phyloP scores from a whole-genome alignment of 306 rosid genomes.

The Dalbergia cultrata region DNA sequence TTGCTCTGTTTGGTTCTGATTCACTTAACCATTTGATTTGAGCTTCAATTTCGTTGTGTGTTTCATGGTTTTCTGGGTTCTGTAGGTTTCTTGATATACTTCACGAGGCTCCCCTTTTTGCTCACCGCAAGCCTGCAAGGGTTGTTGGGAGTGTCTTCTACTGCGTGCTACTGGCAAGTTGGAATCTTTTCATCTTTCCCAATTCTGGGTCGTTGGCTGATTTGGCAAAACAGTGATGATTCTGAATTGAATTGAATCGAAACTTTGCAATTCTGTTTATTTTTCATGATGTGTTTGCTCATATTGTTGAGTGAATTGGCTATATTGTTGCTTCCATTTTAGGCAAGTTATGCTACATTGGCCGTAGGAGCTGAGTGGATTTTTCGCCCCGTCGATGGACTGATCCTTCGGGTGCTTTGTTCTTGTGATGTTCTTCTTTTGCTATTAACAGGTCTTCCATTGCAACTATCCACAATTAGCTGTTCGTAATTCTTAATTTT shows the following conservation, averaged over 20 bases:
- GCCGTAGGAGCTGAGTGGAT: constrained; percentile 85
- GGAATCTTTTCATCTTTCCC: background rate
- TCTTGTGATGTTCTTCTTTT: constrained; percentile 86
- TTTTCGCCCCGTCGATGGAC: constrained; percentile 58
- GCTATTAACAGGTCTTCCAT: constrained; percentile 74
- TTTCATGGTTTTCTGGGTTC: background rate
- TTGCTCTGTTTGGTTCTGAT: background rate
- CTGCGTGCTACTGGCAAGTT: constrained; percentile 77
- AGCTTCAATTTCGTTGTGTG: constrained; percentile 17
- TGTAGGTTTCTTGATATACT: constrained; percentile 89
- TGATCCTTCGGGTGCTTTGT: constrained; percentile 74
- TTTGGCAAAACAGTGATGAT: background rate
- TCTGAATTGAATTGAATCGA: constrained; percentile 26
- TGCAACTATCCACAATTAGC: constrained; percentile 27
- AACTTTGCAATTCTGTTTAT: background rate
- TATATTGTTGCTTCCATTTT: constrained; percentile 50
- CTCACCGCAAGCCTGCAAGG: constrained; percentile 87
- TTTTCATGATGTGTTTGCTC: background rate
- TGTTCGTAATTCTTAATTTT: constrained; percentile 14
- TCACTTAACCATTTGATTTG: background rate
- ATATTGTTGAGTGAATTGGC: constrained; percentile 13
- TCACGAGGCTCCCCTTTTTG: constrained; percentile 93
- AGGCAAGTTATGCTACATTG: constrained; percentile 81
- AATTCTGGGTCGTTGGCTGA: constrained; percentile 15
- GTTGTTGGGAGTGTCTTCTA: constrained; percentile 83